A percentile compares a stretch with the other conserved stretches of the same genome.
Conservation (phyloP, 805 yeast species). For the Ogataea glucozyma region DNA sequence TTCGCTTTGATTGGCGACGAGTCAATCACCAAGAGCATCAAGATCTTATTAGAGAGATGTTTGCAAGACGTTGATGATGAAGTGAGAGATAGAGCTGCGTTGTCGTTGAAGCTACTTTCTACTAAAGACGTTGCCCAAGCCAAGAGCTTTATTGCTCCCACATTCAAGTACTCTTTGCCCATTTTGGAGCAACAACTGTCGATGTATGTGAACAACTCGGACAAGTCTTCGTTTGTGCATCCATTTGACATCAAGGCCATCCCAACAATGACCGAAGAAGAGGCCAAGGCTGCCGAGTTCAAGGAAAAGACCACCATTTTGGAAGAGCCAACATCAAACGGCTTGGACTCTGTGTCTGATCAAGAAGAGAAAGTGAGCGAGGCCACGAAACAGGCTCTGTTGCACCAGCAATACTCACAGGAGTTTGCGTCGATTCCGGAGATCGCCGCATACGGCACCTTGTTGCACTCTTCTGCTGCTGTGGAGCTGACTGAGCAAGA, state of each 20-base stretch:
- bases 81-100: conserved; percentile 95
- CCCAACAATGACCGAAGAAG: conserved; percentile 67
- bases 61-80: conserved; percentile 91
- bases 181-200: conserved; percentile 78
- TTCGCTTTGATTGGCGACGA: conserved; percentile 80
- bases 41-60: conserved; percentile 76
- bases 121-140: conserved; percentile 40
- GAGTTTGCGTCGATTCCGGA: conserved; percentile 74
- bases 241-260: conserved; percentile 74
- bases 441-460: conserved; percentile 68
- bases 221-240: conserved; percentile 45
- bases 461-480: conserved; percentile 67
- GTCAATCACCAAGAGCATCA: conserved; percentile 64
- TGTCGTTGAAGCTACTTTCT: conserved; percentile 69
- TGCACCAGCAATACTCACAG: conserved; percentile 66
- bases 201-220: conserved; percentile 57
- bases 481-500: conserved; percentile 84
- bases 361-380: conserved; percentile 33
- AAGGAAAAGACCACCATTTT: conserved; percentile 47
- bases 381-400: conserved; percentile 35
- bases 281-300: conserved; percentile 63
- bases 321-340: conserved; percentile 27
- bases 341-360: conserved; percentile 20
- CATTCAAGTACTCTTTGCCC: conserved; percentile 68
- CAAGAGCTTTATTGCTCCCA: conserved; percentile 62